phyloP scores from a whole-genome alignment of 495 filamentous ascomycete genomes.

The Annulohypoxylon moriforme region DNA sequence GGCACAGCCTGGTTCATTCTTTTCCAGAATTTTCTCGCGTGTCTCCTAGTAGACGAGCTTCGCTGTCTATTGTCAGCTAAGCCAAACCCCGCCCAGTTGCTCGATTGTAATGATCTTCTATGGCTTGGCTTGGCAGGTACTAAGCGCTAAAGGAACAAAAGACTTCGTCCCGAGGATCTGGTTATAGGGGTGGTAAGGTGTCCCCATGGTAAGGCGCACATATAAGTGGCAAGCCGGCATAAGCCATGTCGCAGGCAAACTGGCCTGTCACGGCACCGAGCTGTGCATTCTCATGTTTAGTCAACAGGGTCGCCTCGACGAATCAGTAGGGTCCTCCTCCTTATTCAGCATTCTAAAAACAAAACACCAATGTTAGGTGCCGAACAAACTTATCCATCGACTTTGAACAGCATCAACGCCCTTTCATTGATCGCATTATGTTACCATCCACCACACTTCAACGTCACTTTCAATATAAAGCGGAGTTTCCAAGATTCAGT shows the following conservation, averaged over 20 bases:
- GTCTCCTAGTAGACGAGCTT: slow-evolving; percentile 17
- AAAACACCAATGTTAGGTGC: slow-evolving; percentile 36
- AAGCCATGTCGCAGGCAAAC: slow-evolving; percentile 14
- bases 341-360: slow-evolving; percentile 46
- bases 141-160: slow-evolving; percentile 29
- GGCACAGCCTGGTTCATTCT: slow-evolving; percentile 16
- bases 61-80: slow-evolving; percentile 22
- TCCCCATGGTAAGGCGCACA: slow-evolving; percentile 20
- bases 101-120: slow-evolving; percentile 1
- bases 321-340: slow-evolving; percentile 18
- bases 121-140: slow-evolving; percentile 29
- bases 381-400: slow-evolving; percentile 23
- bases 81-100: slow-evolving; percentile 34
- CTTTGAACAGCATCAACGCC: slow-evolving; percentile 14
- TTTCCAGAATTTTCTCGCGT: slow-evolving; percentile 9
- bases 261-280: slow-evolving; percentile 5
- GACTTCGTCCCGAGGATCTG: slow-evolving; percentile 39
- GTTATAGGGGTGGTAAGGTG: slow-evolving; percentile 34
- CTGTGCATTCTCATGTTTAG: slow-evolving; percentile 34
- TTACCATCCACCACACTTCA: slow-evolving; percentile 11
- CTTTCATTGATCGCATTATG: slow-evolving; percentile 39
- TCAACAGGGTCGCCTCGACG: slow-evolving; percentile 30
- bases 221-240: slow-evolving; percentile 18
- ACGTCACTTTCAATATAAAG: slow-evolving; percentile 34
- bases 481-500: slow-evolving; percentile 26